These are phyloP conservation scores for Penicillium rolfsii DNA, from an alignment of 2,329 filamentous ascomycete genomes.

Conservation along the genomic window DNA sequence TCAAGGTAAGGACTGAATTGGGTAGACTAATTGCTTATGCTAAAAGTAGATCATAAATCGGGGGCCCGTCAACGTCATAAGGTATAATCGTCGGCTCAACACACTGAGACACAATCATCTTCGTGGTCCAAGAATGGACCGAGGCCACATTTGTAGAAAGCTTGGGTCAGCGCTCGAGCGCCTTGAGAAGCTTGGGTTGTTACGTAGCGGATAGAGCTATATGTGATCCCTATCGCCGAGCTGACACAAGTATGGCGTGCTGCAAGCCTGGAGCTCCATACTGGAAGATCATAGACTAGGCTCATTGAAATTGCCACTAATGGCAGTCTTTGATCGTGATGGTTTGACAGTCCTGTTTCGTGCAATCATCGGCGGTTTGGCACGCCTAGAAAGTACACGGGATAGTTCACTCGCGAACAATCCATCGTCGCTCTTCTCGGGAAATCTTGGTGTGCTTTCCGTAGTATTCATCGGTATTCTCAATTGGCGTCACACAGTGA, in stretches of 20 bases:
- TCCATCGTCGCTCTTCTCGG: slow-evolving; percentile 53
- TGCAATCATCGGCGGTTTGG: not conserved
- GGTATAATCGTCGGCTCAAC: slow-evolving; percentile 20
- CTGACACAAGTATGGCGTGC: no score
- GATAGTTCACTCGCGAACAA: slow-evolving; percentile 39
- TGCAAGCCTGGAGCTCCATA: not conserved
- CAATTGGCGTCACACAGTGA: slow-evolving; percentile 53
- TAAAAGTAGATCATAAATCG: slow-evolving; percentile 25
- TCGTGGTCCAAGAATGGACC: not conserved
- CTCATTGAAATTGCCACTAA: not conserved
- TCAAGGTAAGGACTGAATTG: slow-evolving; percentile 25
- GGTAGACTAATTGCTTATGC: slow-evolving; percentile 20
- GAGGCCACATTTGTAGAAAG: not conserved
- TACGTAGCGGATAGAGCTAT: not conserved
- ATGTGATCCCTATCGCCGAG: not conserved
- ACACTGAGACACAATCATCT: slow-evolving; percentile 13
- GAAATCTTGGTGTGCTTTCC: slow-evolving; percentile 51
- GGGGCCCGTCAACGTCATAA: slow-evolving; percentile 28
- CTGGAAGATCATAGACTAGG: not conserved
- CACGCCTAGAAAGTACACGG: slow-evolving; percentile 3
- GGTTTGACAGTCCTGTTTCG: not conserved
- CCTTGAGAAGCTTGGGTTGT: not conserved
- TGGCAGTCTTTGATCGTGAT: not conserved
- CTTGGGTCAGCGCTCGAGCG: not conserved
- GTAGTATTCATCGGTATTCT: slow-evolving; percentile 54